phyloP scores from a whole-genome alignment of 257 asterid species.

The Petunia secreta region DNA sequence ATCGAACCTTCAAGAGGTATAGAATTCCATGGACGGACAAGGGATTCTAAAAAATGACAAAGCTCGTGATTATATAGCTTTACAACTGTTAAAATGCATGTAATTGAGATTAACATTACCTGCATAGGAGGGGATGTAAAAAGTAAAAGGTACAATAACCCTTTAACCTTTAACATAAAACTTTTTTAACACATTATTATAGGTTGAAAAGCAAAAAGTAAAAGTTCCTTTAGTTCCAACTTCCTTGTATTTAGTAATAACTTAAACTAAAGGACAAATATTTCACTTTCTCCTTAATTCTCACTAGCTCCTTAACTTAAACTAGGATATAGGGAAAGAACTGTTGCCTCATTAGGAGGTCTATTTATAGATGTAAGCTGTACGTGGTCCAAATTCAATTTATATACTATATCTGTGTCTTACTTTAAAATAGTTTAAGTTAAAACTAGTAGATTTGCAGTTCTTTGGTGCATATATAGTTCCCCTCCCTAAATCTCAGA shows the following conservation, averaged over 20 bases:
- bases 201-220: conserved; percentile 11
- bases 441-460: background rate
- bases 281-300: background rate
- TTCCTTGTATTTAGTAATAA: background rate
- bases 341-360: background rate
- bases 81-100: background rate
- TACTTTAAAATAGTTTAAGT: background rate
- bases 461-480: background rate
- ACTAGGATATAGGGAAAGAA: background rate
- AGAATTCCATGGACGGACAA: background rate
- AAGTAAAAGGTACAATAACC: background rate
- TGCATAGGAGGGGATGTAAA: background rate
- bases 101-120: conserved; percentile 3
- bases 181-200: background rate
- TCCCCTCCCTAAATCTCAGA: background rate
- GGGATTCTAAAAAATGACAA: background rate
- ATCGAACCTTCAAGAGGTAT: background rate
- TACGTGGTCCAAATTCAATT: background rate
- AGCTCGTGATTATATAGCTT: background rate
- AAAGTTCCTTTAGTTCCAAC: conserved; percentile 16
- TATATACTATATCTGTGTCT: background rate
- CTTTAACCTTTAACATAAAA: background rate
- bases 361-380: background rate
- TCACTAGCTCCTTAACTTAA: background rate
- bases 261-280: conserved; percentile 6